Evolutionary conservation across 1,139 yeast genomes (phyloP), one percentile per base, ranked within the genome.

Genomic region (Pichia sp.): DNA sequence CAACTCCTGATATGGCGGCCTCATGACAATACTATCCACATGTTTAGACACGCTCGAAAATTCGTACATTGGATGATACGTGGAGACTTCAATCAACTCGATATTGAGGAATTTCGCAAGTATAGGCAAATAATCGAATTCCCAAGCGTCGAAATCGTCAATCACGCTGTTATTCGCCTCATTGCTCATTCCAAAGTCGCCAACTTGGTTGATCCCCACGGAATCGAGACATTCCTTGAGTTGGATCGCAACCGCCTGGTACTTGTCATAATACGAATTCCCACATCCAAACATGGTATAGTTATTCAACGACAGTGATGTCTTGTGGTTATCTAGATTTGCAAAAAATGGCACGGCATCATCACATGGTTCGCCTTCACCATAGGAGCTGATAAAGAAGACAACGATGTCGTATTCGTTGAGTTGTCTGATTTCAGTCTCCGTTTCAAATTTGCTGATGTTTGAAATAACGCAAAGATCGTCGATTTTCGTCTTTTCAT

Each of bases 311-410:
- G 24, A 6, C 17, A 10, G 17, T 15, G 5, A 21, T 15, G 15
- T 38, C 4, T 22, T 22, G 18, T 28, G 18, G 3, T 28, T 21
- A 17, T 39, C 15, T 30, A 84, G 68, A 61, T 68, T 78, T 34
- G 76, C 76, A 58, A 71, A 73, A 63, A 91, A 86, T 36, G 79
- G 81, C 37, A 80, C 76, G 7, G 96, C 95, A 59, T 86, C 87
- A 65, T 91, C 98, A 34, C 99, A 93, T 53, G 96, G 96, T 63
- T 93, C 99, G 59, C 99, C 99, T 68, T 93, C 99, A 55, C 99
- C 99, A 61, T 91, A 91, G 5, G 97, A 88, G 39, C 98, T 93
- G 67, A 91, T 70, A 59, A 93, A 77, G 63, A 91, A 83, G 14
- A 84, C 77, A 49, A 85, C 75, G 18, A 69, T 62, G 14, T 48